Evolutionary conservation across 2,329 filamentous ascomycete species (phyloP).

Genomic region (Harringtonia lauricola): DNA sequence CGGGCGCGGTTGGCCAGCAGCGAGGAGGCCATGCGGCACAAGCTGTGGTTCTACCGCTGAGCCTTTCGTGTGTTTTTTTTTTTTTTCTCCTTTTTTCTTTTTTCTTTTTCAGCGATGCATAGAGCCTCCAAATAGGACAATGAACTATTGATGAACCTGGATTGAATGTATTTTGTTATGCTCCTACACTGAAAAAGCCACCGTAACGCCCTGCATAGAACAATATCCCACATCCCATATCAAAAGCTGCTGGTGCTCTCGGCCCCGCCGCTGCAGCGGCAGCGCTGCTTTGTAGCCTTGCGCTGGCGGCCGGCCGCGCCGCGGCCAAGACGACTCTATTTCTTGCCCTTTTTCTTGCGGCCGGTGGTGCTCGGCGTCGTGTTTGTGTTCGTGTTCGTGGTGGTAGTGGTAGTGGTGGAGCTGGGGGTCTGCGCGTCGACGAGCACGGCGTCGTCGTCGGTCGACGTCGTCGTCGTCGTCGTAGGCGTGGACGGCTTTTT

Average conservation of each 20-base stretch:
- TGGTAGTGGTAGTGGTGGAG: neutral
- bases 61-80: neutral
- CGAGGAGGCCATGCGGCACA: slow-evolving; percentile 36
- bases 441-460: slow-evolving; percentile 64
- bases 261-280: no score
- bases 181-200: no score
- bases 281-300: no score
- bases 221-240: no score
- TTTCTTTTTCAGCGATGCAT: no score
- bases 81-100: neutral
- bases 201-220: no score
- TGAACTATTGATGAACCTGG: no score
- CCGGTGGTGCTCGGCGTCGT: slow-evolving; percentile 26
- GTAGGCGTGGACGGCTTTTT: slow-evolving; percentile 27
- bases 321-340: slow-evolving; percentile 23
- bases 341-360: slow-evolving; percentile 57
- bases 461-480: slow-evolving; percentile 48
- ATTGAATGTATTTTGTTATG: no score
- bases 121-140: no score
- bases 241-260: no score
- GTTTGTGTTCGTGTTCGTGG: neutral
- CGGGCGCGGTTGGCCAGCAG: slow-evolving; percentile 22
- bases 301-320: no score
- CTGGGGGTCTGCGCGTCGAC: slow-evolving; percentile 46
- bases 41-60: slow-evolving; percentile 21